A percentile compares a stretch with the other conserved stretches of the same genome.
These are phyloP conservation scores for Sporothrix brunneoviolacea DNA, from an alignment of 2,329 filamentous ascomycete genomes.

Conservation along the genomic window DNA sequence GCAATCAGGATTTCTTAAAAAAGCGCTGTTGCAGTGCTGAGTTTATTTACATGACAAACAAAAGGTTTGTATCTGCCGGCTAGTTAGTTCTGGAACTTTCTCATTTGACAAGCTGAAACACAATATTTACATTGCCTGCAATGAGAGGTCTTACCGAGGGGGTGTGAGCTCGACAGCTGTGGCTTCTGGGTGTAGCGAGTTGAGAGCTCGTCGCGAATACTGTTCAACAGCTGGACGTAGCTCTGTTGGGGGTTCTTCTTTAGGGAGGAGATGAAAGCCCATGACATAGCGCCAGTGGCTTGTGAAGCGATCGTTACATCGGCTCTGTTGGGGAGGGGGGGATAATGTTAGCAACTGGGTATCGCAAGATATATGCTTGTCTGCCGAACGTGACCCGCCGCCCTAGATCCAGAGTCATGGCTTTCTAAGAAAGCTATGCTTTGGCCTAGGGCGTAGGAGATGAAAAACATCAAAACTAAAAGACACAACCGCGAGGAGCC, in stretches of 20 bases:
- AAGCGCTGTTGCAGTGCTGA: too few relatives aligned
- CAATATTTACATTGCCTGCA: constrained; percentile 1
- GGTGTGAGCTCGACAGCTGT: constrained; percentile 92
- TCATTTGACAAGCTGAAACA: neutral
- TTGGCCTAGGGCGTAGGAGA: neutral
- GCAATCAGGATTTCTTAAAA: too few relatives aligned
- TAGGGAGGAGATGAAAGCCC: constrained; percentile 86
- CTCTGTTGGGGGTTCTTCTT: constrained; percentile 93
- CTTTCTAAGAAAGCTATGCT: neutral
- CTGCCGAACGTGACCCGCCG: constrained; percentile 20
- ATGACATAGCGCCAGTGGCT: constrained; percentile 97
- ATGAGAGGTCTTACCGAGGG: constrained; percentile 61
- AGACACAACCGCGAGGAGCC: neutral
- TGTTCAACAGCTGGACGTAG: constrained; percentile 93
- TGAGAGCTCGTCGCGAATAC: constrained; percentile 80
- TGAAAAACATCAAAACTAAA: neutral
- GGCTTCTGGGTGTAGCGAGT: constrained; percentile 91
- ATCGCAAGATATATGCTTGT: neutral
- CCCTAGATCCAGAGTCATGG: neutral
- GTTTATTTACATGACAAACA: constrained; percentile 56
- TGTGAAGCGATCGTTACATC: constrained; percentile 83
- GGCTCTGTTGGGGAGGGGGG: constrained; percentile 48
- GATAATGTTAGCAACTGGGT: neutral
- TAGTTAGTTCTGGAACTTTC: too few relatives aligned
- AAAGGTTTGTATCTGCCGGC: constrained; percentile 52